phyloP scores from a whole-genome alignment of 208 protist genomes.

The Naegleria fowleri region DNA sequence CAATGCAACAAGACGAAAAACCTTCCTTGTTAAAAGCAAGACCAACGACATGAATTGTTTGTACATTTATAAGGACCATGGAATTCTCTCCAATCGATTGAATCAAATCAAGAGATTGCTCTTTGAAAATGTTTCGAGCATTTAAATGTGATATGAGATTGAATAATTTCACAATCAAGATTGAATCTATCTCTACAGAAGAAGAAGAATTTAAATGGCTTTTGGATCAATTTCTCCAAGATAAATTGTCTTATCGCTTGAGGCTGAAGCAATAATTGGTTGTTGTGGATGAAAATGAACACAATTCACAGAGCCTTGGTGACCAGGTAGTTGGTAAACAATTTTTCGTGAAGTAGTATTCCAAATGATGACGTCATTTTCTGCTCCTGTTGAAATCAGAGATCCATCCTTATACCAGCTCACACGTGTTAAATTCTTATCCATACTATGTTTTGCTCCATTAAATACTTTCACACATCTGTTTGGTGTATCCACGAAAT shows the following conservation, averaged over 20 bases:
- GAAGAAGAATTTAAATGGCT: background rate
- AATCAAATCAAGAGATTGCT: background rate
- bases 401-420: constrained; percentile 20
- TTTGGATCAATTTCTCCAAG: constrained; percentile 29
- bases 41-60: background rate
- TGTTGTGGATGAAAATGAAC: constrained; percentile 37
- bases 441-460: constrained; percentile 24
- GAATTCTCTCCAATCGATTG: background rate
- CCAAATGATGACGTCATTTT: constrained; percentile 31
- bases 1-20: background rate
- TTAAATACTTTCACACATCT: background rate
- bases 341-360: constrained; percentile 9
- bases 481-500: background rate
- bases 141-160: no score
- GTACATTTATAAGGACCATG: background rate
- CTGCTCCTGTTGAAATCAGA: background rate
- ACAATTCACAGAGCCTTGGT: constrained; percentile 37
- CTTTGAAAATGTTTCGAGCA: background rate
- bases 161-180: no score
- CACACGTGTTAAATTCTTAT: constrained; percentile 34
- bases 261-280: constrained; percentile 30
- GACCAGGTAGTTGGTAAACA: constrained; percentile 35
- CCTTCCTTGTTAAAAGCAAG: background rate
- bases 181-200: no score
- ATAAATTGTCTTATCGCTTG: constrained; percentile 33